Evolutionary conservation across 2,329 filamentous ascomycete species (phyloP), one percentile per base, ranked within the genome.

Genomic region (Aspergillus chevalieri): DNA sequence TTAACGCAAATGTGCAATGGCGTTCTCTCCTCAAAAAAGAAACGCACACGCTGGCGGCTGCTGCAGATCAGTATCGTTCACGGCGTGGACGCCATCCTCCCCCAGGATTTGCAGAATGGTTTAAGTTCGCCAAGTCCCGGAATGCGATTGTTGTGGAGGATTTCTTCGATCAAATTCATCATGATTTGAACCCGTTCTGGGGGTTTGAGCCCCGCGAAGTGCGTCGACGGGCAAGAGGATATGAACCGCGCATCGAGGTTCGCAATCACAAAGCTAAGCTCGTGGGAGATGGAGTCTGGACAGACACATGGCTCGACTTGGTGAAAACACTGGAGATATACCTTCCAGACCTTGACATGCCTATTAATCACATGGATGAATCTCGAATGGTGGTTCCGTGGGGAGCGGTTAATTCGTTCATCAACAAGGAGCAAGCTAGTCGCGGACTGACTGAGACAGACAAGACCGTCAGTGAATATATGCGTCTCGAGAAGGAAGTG

Each of bases 141-240:
- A 60, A 71, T 46, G 68, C 73, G 1, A 34, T 77, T 26, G 64
- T 78, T 1, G 62, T 78, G 4, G 76, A 78, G 56, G 71, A 75
- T 6, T 36, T 36, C 5, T 73, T 76, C 55, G 75, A 78, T 51
- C 74, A 74, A 51, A 75, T 79, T 8, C 76, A 78, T 57, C 59
- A 74, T 49, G 76, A 78, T 48, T 45, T 78, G 22, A 65, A 61
- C 24, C 75, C 76, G 0, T 78, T 76, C 54, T 78, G 77, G 76
- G 74, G 67, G 5, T 49, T 77, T 1, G 53, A 67, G 3, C 64
- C 76, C 3, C 60, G 60, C 36, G 59, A 69, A 22, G 69, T 78
- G 22, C 70, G 73, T 41, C 34, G 34, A 36, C 34, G 34, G 15
- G 15, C 34, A 3, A 36, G 15, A 36, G 34, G 34, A 14, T 17